These are phyloP conservation scores for Tulasnella sp. DNA, from an alignment of 768 basidiomycete genomes.

Conservation along the genomic window DNA sequence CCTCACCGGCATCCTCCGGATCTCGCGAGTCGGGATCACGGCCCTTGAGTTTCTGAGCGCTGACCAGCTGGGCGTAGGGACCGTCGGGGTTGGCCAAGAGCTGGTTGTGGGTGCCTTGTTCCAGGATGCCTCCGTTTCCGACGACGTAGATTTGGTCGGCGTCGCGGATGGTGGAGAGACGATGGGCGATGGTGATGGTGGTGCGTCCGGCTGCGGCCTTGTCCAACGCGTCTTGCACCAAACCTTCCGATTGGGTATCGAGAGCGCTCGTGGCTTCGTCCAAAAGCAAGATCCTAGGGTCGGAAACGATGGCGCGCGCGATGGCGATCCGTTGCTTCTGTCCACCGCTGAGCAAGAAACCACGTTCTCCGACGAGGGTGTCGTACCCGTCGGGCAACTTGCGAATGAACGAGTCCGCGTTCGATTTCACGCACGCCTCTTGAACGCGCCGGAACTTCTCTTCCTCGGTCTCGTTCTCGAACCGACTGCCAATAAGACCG, in stretches of 20 bases:
- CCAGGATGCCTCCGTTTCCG: slow-evolving; percentile 43
- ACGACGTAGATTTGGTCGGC: slow-evolving; percentile 45
- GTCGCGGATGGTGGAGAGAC: slow-evolving; percentile 42
- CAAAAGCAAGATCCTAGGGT: slow-evolving; percentile 65
- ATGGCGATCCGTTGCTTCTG: slow-evolving; percentile 47
- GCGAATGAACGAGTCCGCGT: slow-evolving; percentile 47
- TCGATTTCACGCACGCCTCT: slow-evolving; percentile 46
- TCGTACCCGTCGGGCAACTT: slow-evolving; percentile 46
- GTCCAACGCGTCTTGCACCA: slow-evolving; percentile 87
- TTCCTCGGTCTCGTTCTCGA: slow-evolving; percentile 46
- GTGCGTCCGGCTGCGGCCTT: slow-evolving; percentile 45
- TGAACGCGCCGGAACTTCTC: slow-evolving; percentile 43
- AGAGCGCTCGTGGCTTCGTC: slow-evolving; percentile 86
- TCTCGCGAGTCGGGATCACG: slow-evolving; percentile 38
- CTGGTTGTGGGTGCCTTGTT: slow-evolving; percentile 42
- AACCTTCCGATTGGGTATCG: slow-evolving; percentile 76
- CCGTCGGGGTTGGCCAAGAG: slow-evolving; percentile 35
- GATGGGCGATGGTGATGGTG: slow-evolving; percentile 45
- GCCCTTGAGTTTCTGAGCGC: slow-evolving; percentile 36
- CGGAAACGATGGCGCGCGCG: slow-evolving; percentile 42
- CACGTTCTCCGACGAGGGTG: slow-evolving; percentile 46
- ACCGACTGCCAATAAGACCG: slow-evolving; percentile 45
- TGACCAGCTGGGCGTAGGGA: slow-evolving; percentile 37
- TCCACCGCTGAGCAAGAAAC: slow-evolving; percentile 52
- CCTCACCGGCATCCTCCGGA: slow-evolving; percentile 32